Conservation (phyloP, 1,284 basidiomycete species). For the Tremellales sp. region DNA sequence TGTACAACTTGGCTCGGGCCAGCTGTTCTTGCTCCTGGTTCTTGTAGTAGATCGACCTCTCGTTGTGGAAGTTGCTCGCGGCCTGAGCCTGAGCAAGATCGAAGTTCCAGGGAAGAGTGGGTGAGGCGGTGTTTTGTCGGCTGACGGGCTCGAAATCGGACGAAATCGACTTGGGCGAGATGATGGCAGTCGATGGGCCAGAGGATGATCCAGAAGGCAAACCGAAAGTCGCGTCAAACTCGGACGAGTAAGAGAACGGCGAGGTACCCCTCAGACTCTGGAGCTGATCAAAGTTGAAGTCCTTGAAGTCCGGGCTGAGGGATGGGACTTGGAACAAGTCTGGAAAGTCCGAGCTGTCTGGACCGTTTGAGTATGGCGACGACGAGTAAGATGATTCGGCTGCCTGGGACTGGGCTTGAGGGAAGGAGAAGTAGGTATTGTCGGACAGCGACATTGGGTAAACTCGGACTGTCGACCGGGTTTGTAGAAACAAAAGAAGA, state of each 20-base stretch:
- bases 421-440: no score
- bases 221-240: slow-evolving; percentile 9
- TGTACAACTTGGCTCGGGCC: slow-evolving; percentile 8
- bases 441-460: no score
- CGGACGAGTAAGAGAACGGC: slow-evolving; percentile 14
- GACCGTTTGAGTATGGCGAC: no score
- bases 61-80: slow-evolving; percentile 38
- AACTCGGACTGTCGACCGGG: neutral
- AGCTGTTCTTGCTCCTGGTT: slow-evolving; percentile 38
- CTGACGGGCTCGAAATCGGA: slow-evolving; percentile 10
- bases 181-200: slow-evolving; percentile 22
- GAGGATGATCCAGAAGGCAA: slow-evolving; percentile 17
- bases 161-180: slow-evolving; percentile 31
- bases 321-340: no score
- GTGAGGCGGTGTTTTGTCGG: neutral
- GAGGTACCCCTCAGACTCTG: no score
- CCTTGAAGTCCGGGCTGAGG: no score
- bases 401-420: no score
- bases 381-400: no score
- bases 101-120: slow-evolving; percentile 5
- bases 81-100: slow-evolving; percentile 31
- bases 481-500: slow-evolving; percentile 1
- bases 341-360: no score
- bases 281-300: no score
- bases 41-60: slow-evolving; percentile 44